Evolutionary conservation across 2,329 filamentous ascomycete species (phyloP).

Genomic region (Dendrostoma leiphaemia): DNA sequence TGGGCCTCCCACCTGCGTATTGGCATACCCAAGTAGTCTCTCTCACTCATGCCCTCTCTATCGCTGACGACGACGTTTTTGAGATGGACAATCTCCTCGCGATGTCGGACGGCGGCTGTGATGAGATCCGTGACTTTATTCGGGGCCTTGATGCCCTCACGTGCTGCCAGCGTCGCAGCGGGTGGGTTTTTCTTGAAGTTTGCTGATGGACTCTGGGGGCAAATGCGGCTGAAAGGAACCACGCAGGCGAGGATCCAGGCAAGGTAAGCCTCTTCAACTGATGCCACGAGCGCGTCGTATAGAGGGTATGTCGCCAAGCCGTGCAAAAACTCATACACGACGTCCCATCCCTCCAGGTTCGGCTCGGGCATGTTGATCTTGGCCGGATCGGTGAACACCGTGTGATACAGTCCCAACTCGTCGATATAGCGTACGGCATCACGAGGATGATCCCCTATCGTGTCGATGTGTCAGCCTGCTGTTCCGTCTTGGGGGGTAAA

Average conservation of each 20-base stretch:
- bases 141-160: conserved; percentile 76
- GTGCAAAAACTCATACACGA: conserved; percentile 63
- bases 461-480: conserved; percentile 1
- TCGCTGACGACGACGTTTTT: conserved; percentile 54
- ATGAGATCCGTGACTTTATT: conserved; percentile 74
- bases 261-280: conserved; percentile 64
- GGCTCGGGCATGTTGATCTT: conserved; percentile 51
- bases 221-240: conserved; percentile 65
- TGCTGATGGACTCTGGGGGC: conserved; percentile 42
- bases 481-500: neutral
- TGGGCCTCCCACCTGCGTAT: conserved; percentile 68
- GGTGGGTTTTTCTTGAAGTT: conserved; percentile 39
- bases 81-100: conserved; percentile 58
- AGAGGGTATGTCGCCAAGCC: conserved; percentile 31
- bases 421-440: conserved; percentile 65
- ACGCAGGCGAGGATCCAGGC: conserved; percentile 77
- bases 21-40: conserved; percentile 70
- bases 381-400: conserved; percentile 70
- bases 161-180: conserved; percentile 60
- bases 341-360: conserved; percentile 57
- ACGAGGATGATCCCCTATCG: conserved; percentile 54
- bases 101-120: conserved; percentile 61
- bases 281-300: conserved; percentile 55
- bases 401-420: conserved; percentile 64
- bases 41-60: conserved; percentile 43